Percentiles rank a stretch among this genome's conserved stretches.
Evolutionary conservation across 148 eudicot species (phyloP).

Genomic region (Persicaria tinctoria): DNA sequence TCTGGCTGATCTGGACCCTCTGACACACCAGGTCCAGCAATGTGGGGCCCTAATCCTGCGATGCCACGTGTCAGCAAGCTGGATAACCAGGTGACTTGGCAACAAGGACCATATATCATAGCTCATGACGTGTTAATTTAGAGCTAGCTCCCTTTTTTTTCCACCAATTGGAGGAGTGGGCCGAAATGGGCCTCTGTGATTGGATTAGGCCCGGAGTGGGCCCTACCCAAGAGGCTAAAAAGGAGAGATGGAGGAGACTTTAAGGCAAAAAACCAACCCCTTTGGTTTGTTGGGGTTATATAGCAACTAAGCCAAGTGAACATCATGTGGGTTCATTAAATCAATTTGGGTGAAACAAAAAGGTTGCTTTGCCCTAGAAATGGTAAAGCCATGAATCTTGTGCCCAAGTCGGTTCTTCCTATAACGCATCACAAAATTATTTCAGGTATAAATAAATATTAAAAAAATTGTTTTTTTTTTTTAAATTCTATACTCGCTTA

Average conservation of each 20-base stretch:
- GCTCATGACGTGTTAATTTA: not conserved
- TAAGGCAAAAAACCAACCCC: constrained; percentile 11
- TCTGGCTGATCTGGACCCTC: not conserved
- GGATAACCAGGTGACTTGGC: not conserved
- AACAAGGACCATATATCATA: not conserved
- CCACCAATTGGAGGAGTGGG: not conserved
- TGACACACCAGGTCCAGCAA: not conserved
- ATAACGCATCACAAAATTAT: too few relatives aligned
- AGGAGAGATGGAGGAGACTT: constrained; percentile 10
- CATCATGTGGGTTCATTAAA: constrained; percentile 15
- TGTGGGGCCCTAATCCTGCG: not conserved
- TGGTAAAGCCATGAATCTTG: constrained; percentile 12
- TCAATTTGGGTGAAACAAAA: constrained; percentile 8
- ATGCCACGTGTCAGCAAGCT: constrained; percentile 6
- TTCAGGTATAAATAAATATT: too few relatives aligned
- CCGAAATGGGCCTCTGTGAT: not conserved
- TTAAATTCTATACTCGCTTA: too few relatives aligned
- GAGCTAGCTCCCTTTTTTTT: not conserved
- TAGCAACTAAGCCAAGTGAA: not conserved
- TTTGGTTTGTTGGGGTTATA: not conserved
- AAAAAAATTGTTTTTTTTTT: too few relatives aligned
- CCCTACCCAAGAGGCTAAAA: not conserved
- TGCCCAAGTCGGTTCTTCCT: not conserved
- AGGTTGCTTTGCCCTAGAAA: not conserved
- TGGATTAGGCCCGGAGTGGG: not conserved